Evolutionary conservation across 768 basidiomycete genomes (phyloP).

Genomic region (Tricholoma sp.): DNA sequence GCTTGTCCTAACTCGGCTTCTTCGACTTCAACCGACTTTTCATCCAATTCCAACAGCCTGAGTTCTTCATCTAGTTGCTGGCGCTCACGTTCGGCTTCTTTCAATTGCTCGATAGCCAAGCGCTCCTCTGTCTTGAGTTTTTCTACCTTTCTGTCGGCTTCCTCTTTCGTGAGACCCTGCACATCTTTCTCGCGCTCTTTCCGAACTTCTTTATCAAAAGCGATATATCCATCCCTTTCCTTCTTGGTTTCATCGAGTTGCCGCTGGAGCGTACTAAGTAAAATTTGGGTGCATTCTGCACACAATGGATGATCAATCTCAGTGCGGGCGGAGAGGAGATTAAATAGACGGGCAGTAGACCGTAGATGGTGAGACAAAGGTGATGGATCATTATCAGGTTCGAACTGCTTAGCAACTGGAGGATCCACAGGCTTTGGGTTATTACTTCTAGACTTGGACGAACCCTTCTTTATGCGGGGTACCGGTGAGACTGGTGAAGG

Average conservation of each 20-base stretch:
- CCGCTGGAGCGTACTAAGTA: constrained; percentile 69
- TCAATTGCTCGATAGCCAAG: constrained; percentile 68
- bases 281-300: constrained; percentile 84
- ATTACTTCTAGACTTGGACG: constrained; percentile 29
- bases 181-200: constrained; percentile 75
- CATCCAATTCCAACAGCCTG: constrained; percentile 65
- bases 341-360: constrained; percentile 70
- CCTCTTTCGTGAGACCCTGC: constrained; percentile 54
- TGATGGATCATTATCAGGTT: constrained; percentile 57
- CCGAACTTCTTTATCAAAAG: constrained; percentile 84
- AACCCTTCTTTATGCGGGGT: constrained; percentile 38
- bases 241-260: constrained; percentile 88
- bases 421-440: constrained; percentile 23
- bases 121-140: constrained; percentile 65
- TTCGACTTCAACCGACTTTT: constrained; percentile 73
- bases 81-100: constrained; percentile 71
- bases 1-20: constrained; percentile 66
- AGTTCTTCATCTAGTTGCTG: constrained; percentile 73
- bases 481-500: constrained; percentile 48
- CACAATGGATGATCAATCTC: constrained; percentile 93
- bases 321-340: constrained; percentile 68
- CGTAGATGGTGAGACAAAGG: constrained; percentile 76
- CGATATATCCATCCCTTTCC: constrained; percentile 89
- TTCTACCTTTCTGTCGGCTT: constrained; percentile 69
- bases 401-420: constrained; percentile 29